Conservation (phyloP, 352 stramenopile species). For the Phytopythium oedochilum region DNA sequence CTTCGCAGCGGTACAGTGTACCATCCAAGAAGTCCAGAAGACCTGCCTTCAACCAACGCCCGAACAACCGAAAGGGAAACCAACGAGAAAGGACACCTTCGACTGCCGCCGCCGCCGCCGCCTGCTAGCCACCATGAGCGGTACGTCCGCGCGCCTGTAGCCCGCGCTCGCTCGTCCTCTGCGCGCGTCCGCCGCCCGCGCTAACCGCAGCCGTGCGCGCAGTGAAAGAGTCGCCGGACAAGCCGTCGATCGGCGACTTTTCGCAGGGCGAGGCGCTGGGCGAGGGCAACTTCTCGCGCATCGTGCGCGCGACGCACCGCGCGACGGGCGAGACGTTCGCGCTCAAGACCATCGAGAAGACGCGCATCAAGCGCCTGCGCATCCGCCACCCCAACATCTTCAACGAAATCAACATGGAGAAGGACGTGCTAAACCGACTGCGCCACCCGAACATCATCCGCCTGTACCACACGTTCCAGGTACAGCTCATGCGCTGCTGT, state of each 20-base stretch:
- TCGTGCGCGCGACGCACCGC: slow-evolving; percentile 88
- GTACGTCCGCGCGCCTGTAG: not conserved
- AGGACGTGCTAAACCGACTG: slow-evolving; percentile 88
- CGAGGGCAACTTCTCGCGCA: slow-evolving; percentile 95
- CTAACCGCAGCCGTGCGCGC: slow-evolving; percentile 6
- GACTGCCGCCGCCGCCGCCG: too few relatives aligned
- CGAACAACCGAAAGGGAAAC: too few relatives aligned
- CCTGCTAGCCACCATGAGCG: too few relatives aligned
- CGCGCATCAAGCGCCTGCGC: slow-evolving; percentile 80
- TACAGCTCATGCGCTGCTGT: slow-evolving; percentile 2
- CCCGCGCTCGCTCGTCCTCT: not conserved
- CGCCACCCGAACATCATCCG: slow-evolving; percentile 91
- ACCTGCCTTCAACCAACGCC: too few relatives aligned
- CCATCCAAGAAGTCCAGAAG: too few relatives aligned
- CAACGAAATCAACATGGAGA: slow-evolving; percentile 99
- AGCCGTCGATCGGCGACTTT: slow-evolving; percentile 78
- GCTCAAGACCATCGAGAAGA: slow-evolving; percentile 95
- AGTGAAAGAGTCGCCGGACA: slow-evolving; percentile 74
- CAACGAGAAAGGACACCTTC: too few relatives aligned
- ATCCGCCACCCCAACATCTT: slow-evolving; percentile 96
- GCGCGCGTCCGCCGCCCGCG: not conserved
- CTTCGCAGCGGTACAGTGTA: too few relatives aligned
- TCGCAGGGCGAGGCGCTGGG: slow-evolving; percentile 48
- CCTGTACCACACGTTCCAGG: slow-evolving; percentile 96
- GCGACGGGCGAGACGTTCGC: slow-evolving; percentile 91